Conservation (phyloP, 1,284 basidiomycete genomes). For the Phlebopus sp. region DNA sequence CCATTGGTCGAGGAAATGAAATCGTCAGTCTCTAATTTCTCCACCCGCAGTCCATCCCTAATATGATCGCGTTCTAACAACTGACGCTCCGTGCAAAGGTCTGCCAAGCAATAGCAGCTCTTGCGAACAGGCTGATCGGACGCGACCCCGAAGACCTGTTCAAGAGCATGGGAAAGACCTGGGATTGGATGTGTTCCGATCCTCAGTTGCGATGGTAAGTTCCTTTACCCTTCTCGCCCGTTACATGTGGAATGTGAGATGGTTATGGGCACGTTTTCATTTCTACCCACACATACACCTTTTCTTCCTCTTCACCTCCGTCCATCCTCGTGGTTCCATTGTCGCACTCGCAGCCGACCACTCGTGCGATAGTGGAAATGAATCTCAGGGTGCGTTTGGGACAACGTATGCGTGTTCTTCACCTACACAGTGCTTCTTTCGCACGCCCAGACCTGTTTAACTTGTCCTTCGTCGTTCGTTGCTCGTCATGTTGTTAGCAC, state of each 20-base stretch:
- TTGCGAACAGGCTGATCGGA: constrained; percentile 81
- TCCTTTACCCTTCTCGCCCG: constrained; percentile 1
- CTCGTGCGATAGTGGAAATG: too few species aligned
- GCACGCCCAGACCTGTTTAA: too few species aligned
- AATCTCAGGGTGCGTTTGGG: too few species aligned
- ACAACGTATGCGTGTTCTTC: too few species aligned
- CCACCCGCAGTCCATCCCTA: not conserved
- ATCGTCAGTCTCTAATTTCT: constrained; percentile 50
- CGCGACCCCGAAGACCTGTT: constrained; percentile 83
- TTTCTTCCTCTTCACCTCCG: not conserved
- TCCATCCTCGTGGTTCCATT: not conserved
- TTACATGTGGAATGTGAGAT: too few species aligned
- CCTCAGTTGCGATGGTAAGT: constrained; percentile 85
- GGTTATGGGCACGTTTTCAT: not conserved
- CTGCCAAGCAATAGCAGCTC: constrained; percentile 75
- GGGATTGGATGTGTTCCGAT: constrained; percentile 80
- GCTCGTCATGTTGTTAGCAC: not conserved
- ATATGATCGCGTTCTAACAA: constrained; percentile 3
- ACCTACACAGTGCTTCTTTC: too few species aligned
- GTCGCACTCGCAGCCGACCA: too few species aligned
- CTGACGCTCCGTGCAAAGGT: constrained; percentile 44
- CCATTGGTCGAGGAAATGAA: constrained; percentile 94
- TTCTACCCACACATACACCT: not conserved
- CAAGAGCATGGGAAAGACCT: constrained; percentile 83
- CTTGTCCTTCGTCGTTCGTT: not conserved